A percentile compares a stretch with the other conserved stretches of the same genome.
These are phyloP conservation scores for Metschnikowia lachancei DNA, from an alignment of 805 yeast species.

Conservation along the genomic window DNA sequence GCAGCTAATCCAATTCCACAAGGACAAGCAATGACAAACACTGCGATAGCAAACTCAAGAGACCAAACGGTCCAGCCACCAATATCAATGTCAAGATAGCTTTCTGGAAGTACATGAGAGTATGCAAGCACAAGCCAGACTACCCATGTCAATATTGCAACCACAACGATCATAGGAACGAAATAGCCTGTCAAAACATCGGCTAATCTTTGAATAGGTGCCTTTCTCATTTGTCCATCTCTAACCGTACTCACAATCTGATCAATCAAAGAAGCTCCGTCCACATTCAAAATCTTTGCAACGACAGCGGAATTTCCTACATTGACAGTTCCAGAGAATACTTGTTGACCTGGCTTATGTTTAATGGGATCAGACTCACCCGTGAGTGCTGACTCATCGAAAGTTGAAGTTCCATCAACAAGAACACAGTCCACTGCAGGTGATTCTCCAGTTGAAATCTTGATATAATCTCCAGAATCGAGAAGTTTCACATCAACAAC, in stretches of 20 bases:
- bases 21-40: conserved; percentile 81
- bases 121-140: conserved; percentile 64
- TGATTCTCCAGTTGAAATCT: conserved; percentile 53
- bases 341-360: conserved; percentile 58
- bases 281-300: conserved; percentile 55
- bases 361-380: conserved; percentile 62
- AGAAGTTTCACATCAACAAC: conserved; percentile 42
- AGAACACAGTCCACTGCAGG: conserved; percentile 59
- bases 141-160: conserved; percentile 65
- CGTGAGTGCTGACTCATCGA: conserved; percentile 61
- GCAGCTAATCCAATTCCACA: conserved; percentile 86
- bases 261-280: conserved; percentile 65
- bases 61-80: conserved; percentile 83
- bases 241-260: conserved; percentile 69
- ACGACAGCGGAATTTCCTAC: conserved; percentile 52
- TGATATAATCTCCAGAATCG: conserved; percentile 51
- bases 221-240: conserved; percentile 68
- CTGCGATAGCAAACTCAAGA: conserved; percentile 71
- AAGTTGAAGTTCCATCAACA: conserved; percentile 45
- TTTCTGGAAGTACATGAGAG: conserved; percentile 50
- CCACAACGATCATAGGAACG: conserved; percentile 63
- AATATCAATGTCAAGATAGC: conserved; percentile 58
- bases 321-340: conserved; percentile 72
- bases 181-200: conserved; percentile 67
- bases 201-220: conserved; percentile 71